Base-by-base conservation (phyloP, 495 filamentous ascomycete genomes). In the Hypoxylon perforatum region DNA sequence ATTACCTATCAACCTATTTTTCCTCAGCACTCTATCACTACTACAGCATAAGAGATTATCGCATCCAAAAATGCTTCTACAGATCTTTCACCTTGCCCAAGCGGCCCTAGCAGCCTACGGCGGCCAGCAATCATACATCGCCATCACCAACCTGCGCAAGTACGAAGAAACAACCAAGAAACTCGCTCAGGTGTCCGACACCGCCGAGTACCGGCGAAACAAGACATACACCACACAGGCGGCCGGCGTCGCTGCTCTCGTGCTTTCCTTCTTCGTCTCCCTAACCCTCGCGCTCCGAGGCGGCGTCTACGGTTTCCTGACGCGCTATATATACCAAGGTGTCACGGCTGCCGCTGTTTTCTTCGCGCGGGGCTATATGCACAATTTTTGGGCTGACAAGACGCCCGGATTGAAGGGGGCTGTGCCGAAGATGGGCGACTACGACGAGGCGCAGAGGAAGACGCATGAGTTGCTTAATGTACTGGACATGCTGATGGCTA, bases 181-280 rank as follows among this genome's bases (percentile, higher is more conserved):
- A 42, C 75, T 79, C 1, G 81, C 81, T 3, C 65, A 79, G 36
- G 70, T 76, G 60, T 79, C 78, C 3, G 70, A 71, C 28, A 76
- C 63, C 14, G 81, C 71, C 3, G 76, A 70, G 17, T 49, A 75
- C 11, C 75, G 80, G 23, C 67, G 82, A 17, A 54, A 71, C 36
- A 78, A 77, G 66, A 84, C 81, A 12, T 66, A 78, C 48, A 75
- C 70, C 1, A 83, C 81, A 0, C 79, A 81, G 49, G 71, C 64
- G 0, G 69, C 73, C 38, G 77, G 72, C 8, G 77, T 77, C 1
- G 50, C 30, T 5, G 59, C 72, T 0, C 41, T 70, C 12, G 17
- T 65, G 9, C 14, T 54, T 22, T 70, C 67, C 39, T 49, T 66
- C 30, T 17, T 65, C 19, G 56, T 35, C 8, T 70, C 67, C 2